Evolutionary conservation across 1,139 yeast species (phyloP), one percentile per base, ranked within the genome.

Genomic region (Debaryomyces robertsiae): DNA sequence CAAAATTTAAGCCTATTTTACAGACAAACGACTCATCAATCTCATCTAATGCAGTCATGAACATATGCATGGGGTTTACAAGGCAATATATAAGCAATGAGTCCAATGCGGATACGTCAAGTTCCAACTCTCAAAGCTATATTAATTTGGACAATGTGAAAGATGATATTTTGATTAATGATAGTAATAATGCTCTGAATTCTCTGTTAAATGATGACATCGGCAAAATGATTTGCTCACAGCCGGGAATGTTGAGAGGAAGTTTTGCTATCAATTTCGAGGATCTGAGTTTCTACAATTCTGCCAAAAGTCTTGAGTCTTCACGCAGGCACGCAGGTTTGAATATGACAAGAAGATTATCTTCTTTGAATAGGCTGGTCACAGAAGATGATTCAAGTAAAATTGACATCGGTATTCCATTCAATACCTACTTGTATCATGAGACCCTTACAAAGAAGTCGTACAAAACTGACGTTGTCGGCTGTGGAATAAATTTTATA

Each of bases 401-500:
- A 41, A 49, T 67, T 3, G 69, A 68, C 41, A 55, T 71, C 9
- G 75, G 70, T 6, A 58, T 69, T 3, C 64, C 71, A 2, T 65
- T 71, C 45, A 58, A 63, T 28, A 65, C 71, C 0, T 49, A 54
- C 33, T 32, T 48, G 13, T 30, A 36, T 9, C 43, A 44, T 17
- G 44, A 44, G 10, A 37, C 35, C 4, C 43, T 38, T 1, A 39
- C 41, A 3, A 56, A 52, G 30, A 55, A 57, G 33, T 36, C 53
- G 1, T 55, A 53, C 46, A 63, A 53, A 35, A 60, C 73, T 16
- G 97, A 90, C 59, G 70, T 77, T 2, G 73, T 91, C 47, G 98
- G 98, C 0, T 84, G 94, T 60, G 96, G 97, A 2, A 73, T 89
- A 19, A 85, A 90, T 63, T 85, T 79, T 52, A 69, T 77, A 19